Base-by-base conservation (phyloP, 306 rosid species). In the Rosa lucieae region DNA sequence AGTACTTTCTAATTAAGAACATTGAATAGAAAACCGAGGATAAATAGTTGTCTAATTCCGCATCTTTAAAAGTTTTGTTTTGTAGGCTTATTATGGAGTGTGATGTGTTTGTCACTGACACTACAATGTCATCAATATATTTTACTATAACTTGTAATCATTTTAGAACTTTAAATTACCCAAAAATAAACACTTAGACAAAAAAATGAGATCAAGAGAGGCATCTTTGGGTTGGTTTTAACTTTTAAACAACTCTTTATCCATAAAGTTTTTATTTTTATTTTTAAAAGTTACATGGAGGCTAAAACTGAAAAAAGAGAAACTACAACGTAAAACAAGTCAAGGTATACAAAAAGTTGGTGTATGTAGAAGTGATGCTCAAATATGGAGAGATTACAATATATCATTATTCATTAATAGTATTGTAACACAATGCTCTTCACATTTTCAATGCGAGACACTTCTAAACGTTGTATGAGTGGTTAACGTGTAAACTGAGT, bases 91-190 rank as follows among this genome's bases (percentile, higher is more conserved):
- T 39, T 40, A 26, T 69, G 73, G 73, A 43, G 18, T 10, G 37
- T 69, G 73, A 69, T 69, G 73, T 69, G 53, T 43, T 40, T 43
- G 37, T 69, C 73, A 69, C 53, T 69, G 43, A n/a, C 37, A 21
- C 53, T 21, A 14, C 15, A 35, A 35, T 37, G 44, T 7, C 18
- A 35, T 21, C n/a, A 29, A 63, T 63, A 14, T 5, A 29, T 8
- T n/a, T 2, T 56, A n/a, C 32, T n/a, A 56, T 56, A 56, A 7
- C 8, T 8, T 55, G 5, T 51, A 51, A 51, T 52, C 58, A 17
- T 52, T 52, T 52, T n/a, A 21, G 26, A 9, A 21, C 12, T 20
- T 56, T 20, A n/a, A 2, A 2, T 55, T 55, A 18, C 61, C 20
- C 23, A 12, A 55, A 7, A n/a, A 56, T 20, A 56, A 8, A 56